Evolutionary conservation across 2,329 filamentous ascomycete genomes (phyloP).

Genomic region (Neonectria faginata): DNA sequence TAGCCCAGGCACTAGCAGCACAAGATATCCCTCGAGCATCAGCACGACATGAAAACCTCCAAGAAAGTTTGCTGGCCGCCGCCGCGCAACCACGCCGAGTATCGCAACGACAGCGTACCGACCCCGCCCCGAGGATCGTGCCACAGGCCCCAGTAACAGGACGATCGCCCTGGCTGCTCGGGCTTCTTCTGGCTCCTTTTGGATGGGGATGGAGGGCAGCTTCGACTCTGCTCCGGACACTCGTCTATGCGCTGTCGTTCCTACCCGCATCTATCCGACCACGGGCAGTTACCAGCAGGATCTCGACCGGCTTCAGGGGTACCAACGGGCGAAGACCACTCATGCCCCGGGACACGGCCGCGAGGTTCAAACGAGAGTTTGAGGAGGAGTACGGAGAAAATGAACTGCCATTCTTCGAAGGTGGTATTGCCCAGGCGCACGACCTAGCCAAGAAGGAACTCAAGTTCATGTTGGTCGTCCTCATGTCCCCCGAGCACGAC

Average conservation of each 20-base stretch:
- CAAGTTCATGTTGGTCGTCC: constrained; percentile 88
- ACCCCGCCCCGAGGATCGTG: constrained; percentile 86
- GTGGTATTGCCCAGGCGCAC: constrained; percentile 90
- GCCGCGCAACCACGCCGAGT: constrained; percentile 38
- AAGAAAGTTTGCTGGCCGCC: constrained; percentile 64
- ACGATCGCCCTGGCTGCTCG: constrained; percentile 79
- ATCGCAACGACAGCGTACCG: constrained; percentile 52
- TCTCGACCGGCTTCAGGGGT: constrained; percentile 65
- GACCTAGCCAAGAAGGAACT: constrained; percentile 91
- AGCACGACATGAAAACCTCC: constrained; percentile 78
- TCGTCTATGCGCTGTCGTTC: constrained; percentile 84
- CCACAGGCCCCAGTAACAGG: constrained; percentile 78
- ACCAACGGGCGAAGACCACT: constrained; percentile 79
- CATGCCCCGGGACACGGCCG: constrained; percentile 87
- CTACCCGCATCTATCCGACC: constrained; percentile 75
- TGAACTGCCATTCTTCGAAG: constrained; percentile 82
- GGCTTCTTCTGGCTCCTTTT: constrained; percentile 84
- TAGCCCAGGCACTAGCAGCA: constrained; percentile 79
- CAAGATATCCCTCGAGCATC: constrained; percentile 72
- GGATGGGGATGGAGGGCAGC: constrained; percentile 80
- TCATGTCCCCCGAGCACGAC: constrained; percentile 94
- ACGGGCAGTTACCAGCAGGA: constrained; percentile 65
- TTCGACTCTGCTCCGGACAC: constrained; percentile 75
- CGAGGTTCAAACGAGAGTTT: constrained; percentile 90
- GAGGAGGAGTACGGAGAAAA: constrained; percentile 89